Percentiles rank a stretch among this genome's conserved stretches.
Evolutionary conservation across 169 alveolate species (phyloP).

Genomic region (Plasmodium malariae): DNA sequence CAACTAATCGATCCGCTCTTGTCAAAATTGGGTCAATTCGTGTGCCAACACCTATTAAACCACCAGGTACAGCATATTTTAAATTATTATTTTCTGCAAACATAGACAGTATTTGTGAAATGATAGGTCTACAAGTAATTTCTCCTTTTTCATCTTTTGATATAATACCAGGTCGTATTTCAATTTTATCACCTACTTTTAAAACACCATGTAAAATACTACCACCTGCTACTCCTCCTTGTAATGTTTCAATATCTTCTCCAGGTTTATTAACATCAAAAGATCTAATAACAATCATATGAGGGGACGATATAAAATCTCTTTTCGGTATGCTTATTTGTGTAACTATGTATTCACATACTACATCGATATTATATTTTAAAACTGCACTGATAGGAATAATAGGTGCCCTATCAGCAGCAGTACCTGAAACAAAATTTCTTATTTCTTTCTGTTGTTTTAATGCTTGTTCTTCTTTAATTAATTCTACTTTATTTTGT

Average conservation of each 20-base stretch:
- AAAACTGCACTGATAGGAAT: conserved; percentile 97
- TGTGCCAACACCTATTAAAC: conserved; percentile 97
- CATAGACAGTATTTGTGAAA: conserved; percentile 92
- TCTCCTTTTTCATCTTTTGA: conserved; percentile 92
- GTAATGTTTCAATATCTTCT: conserved; percentile 95
- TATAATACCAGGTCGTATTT: conserved; percentile 98
- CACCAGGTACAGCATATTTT: conserved; percentile 99
- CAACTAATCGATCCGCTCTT: conserved; percentile 97
- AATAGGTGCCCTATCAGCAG: conserved; percentile 98
- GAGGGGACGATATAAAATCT: conserved; percentile 98
- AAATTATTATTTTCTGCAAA: conserved; percentile 98
- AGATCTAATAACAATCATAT: conserved; percentile 97
- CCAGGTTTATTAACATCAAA: conserved; percentile 99
- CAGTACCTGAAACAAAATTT: conserved; percentile 93
- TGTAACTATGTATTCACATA: conserved; percentile 94
- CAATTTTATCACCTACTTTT: conserved; percentile 97
- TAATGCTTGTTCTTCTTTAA: conserved; percentile 96
- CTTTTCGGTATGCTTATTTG: conserved; percentile 98
- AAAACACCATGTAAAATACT: conserved; percentile 97
- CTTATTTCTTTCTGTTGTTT: conserved; percentile 96
- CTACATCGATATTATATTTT: conserved; percentile 97
- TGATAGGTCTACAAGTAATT: conserved; percentile 92
- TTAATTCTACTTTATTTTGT: conserved; percentile 98
- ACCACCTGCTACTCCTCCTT: conserved; percentile 99
- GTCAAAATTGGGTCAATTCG: conserved; percentile 98